Evolutionary conservation across 345 rosid genomes (phyloP), one percentile per base, ranked within the genome.

Genomic region (Aquilaria malaccensis): DNA sequence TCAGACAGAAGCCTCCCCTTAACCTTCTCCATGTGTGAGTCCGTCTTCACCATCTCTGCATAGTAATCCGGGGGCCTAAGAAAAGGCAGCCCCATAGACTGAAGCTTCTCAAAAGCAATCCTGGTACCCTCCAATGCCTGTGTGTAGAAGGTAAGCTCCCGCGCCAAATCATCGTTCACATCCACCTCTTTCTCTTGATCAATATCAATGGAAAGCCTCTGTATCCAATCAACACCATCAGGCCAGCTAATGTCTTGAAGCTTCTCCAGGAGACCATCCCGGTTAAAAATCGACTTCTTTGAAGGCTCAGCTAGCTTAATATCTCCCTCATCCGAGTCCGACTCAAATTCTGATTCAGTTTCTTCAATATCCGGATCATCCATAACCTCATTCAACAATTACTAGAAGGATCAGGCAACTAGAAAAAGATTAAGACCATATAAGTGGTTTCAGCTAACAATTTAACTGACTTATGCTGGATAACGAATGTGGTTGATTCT

Each of bases 191-290:
- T 83, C 70, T 71, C 90, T 50, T 80, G 90, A 9, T 83, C 82
- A 49, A 83, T 58, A 56, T 79, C 92, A 11, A 90, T 33, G 3
- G 84, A 60, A 6, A 94, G 89, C 79, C 69, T 78, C 65, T 94
- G 87, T 48, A 69, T 76, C 99, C 97, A 94, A 0, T 80, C 77
- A 12, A 68, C 82, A 45, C 77, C 73, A 65, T 81, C 84, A 0
- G 95, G 96, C 95, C 93, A 94, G 72, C 79, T 79, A 10, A 90
- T 80, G 67, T 94, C 97, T 63, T 87, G 78, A 30, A 90, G 89
- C 7, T 90, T 94, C 54, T 90, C 95, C 51, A 74, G 74, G 2
- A 90, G 76, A 6, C 85, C 95, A 13, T 81, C 91, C 62, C 83
- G 74, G 56, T 90, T 78, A 73, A 60, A 80, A 52, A 88, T n/a